Conservation (phyloP, 2,329 filamentous ascomycete genomes). For the Chaetomium sp. region DNA sequence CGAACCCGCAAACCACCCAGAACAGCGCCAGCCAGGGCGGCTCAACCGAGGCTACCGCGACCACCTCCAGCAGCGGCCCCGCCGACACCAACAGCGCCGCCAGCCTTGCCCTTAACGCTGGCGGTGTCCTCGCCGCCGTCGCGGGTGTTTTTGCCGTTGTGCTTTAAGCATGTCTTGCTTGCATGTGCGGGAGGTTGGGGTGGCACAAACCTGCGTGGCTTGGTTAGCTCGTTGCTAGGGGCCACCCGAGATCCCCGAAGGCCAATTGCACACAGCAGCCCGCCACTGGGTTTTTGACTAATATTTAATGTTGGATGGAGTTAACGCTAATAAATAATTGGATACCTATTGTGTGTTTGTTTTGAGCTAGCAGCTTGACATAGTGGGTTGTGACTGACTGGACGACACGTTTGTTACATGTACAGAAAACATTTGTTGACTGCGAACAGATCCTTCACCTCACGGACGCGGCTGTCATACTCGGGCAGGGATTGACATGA, state of each 20-base stretch:
- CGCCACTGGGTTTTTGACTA: neutral
- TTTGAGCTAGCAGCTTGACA: neutral
- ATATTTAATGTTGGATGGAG: slow-evolving; percentile 11
- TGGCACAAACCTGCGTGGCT: neutral
- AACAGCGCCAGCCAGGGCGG: slow-evolving; percentile 28
- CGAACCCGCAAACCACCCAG: slow-evolving; percentile 13
- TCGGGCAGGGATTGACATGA: neutral
- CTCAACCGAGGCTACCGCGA: slow-evolving; percentile 29
- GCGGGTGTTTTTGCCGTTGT: slow-evolving; percentile 40
- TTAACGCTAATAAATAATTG: slow-evolving; percentile 13
- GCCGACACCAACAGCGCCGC: slow-evolving; percentile 35
- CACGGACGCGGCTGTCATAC: neutral
- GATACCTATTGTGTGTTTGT: neutral
- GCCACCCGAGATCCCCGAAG: neutral
- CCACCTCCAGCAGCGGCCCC: slow-evolving; percentile 19
- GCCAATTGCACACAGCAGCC: neutral
- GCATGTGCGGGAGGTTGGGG: neutral
- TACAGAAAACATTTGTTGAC: neutral
- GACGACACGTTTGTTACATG: neutral
- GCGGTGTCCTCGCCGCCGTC: slow-evolving; percentile 39
- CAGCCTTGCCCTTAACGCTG: slow-evolving; percentile 38
- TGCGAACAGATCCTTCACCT: neutral
- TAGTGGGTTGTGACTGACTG: neutral
- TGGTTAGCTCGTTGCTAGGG: neutral
- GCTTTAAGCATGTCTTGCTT: slow-evolving; percentile 29